These are phyloP conservation scores for Ustilago curta DNA, from an alignment of 1,284 basidiomycete genomes.

Conservation along the genomic window DNA sequence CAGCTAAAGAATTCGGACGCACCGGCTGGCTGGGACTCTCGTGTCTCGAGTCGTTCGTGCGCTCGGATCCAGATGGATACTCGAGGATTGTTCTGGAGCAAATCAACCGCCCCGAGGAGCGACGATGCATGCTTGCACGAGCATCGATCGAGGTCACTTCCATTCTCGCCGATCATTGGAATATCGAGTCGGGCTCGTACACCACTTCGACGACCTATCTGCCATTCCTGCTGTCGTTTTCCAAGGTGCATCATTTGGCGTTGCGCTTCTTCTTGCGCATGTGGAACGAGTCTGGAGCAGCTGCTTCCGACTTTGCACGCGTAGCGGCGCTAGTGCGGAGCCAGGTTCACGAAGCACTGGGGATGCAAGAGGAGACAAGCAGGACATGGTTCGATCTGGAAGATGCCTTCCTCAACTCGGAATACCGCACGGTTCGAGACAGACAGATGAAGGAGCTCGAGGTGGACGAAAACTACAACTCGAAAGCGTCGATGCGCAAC, in stretches of 20 bases:
- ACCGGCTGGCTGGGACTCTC: conserved; percentile 78
- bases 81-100: conserved; percentile 88
- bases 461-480: conserved; percentile 80
- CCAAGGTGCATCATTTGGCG: conserved; percentile 81
- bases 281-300: conserved; percentile 93
- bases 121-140: conserved; percentile 85
- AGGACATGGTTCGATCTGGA: conserved; percentile 84
- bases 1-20: conserved; percentile 82
- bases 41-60: conserved; percentile 80
- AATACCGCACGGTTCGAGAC: conserved; percentile 88
- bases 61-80: conserved; percentile 81
- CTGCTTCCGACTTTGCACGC: conserved; percentile 76
- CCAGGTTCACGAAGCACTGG: conserved; percentile 73
- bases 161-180: conserved; percentile 62
- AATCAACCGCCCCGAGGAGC: conserved; percentile 79
- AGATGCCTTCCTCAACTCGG: conserved; percentile 83
- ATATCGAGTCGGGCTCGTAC: conserved; percentile 72
- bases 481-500: conserved; percentile 71
- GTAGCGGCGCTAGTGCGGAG: conserved; percentile 85
- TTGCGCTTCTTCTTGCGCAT: conserved; percentile 91
- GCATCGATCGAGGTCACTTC: conserved; percentile 89
- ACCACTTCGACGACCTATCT: conserved; percentile 85
- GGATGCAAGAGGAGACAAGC: conserved; percentile 78
- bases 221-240: conserved; percentile 89
- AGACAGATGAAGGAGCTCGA: conserved; percentile 94